Evolutionary conservation across 345 rosid genomes (phyloP), one percentile per base, ranked within the genome.

Genomic region (Gossypium stocksii): DNA sequence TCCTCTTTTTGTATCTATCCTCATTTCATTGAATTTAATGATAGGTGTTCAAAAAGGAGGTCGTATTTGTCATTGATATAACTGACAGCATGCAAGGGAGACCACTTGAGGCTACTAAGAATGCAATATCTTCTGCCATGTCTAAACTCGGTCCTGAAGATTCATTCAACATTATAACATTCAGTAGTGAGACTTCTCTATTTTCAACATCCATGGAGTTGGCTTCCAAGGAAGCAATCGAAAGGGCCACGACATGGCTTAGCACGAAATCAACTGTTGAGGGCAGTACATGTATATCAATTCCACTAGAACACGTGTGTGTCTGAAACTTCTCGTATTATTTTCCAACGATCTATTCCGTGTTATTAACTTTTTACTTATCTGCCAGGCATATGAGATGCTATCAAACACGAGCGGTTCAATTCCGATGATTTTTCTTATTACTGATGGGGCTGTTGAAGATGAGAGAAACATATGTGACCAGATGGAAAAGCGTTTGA

Each of bases 381-480:
- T 76, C 66, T 87, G 82, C 66, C 86, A 95, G 99, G 99, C 99
- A 54, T 83, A 86, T 48, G 97, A 91, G 80, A 89, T 95, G 93
- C 84, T 95, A 56, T 82, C 89, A 25, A 83, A 86, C 62, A 74
- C 85, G 69, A 70, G 48, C 53, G 91, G 88, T 79, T 84, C 96
- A 54, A 53, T 89, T 74, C 98, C 99, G 69, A 75, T 87, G 78
- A 84, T 95, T 79, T 88, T 95, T 77, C 90, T 95, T 77, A 77
- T 95, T 68, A 93, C 97, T 45, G 98, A 95, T 84, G 99, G 99
- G 66, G 80, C 96, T 80, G 93, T 95, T 72, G 98, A 93, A 83
- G 90, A 95, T 82, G 99, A 93, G 81, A 87, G 88, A 80, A 86
- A 84, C 38, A 90, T 95, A 62, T 91, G 94, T 80, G 87, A 90